Percentiles rank a stretch among this genome's conserved stretches.
Evolutionary conservation across 129 eudicot genomes (phyloP).

Genomic region (Chrysanthemum seticuspe): DNA sequence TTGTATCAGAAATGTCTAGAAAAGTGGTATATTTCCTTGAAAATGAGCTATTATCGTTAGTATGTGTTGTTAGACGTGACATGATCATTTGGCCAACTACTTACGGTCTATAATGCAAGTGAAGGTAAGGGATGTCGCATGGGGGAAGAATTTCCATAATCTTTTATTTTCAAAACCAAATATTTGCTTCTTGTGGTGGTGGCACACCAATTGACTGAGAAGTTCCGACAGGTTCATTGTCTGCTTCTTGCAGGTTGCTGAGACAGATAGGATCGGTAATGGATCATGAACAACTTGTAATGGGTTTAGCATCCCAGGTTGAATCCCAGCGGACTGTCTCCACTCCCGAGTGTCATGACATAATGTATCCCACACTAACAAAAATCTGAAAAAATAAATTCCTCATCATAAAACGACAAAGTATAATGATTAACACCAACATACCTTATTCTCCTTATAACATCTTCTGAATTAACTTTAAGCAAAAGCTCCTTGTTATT

Average conservation of each 20-base stretch:
- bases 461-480: conserved; percentile 82
- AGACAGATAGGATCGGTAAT: conserved; percentile 69
- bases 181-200: conserved; percentile 38
- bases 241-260: conserved; percentile 87
- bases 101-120: no score
- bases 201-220: conserved; percentile 33
- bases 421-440: conserved; percentile 50
- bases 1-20: no score
- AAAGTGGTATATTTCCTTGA: no score
- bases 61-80: no score
- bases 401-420: conserved; percentile 7
- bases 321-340: conserved; percentile 73
- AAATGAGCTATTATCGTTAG: no score
- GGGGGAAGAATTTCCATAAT: no score
- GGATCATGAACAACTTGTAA: conserved; percentile 69
- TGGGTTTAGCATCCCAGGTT: conserved; percentile 51
- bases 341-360: conserved; percentile 57
- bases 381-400: background rate
- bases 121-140: no score
- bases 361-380: background rate
- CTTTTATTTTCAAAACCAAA: no score
- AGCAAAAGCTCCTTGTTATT: conserved; percentile 85
- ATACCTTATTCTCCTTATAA: conserved; percentile 80
- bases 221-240: conserved; percentile 57
- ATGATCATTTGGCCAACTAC: no score